A percentile compares a stretch with the other conserved stretches of the same genome.
These are phyloP conservation scores for Trichoderma oligosporum DNA, from an alignment of 2,329 filamentous ascomycete genomes.

Conservation along the genomic window DNA sequence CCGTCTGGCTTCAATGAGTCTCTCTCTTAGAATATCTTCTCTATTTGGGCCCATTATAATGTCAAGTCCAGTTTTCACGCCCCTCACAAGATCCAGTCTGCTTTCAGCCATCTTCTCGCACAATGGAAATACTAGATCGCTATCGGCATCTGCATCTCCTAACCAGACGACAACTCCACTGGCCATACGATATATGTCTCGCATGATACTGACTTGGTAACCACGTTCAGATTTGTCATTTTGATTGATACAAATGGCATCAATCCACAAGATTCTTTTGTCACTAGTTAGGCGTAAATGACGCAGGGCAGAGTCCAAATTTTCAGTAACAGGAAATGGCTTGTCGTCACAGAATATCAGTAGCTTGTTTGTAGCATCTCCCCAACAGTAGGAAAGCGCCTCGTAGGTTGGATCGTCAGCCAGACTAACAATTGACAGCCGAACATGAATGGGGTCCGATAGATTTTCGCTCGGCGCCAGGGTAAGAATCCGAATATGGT, in stretches of 20 bases:
- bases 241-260: conserved; percentile 22
- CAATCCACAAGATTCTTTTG: conserved; percentile 18
- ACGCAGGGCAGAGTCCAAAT: conserved; percentile 8
- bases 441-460: conserved; percentile 1
- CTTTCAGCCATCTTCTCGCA: conserved; percentile 3
- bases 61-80: neutral
- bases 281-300: neutral
- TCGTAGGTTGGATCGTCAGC: neutral
- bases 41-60: conserved; percentile 7
- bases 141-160: conserved; percentile 8
- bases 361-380: conserved; percentile 1
- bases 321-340: conserved; percentile 5
- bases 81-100: neutral
- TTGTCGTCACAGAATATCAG: conserved; percentile 1
- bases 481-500: conserved; percentile 7
- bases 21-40: neutral
- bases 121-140: conserved; percentile 9
- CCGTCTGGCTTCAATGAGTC: neutral
- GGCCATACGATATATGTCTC: neutral
- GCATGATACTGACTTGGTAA: conserved; percentile 10
- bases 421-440: neutral
- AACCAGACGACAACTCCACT: conserved; percentile 20
- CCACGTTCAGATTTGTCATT: conserved; percentile 4
- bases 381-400: conserved; percentile 13
- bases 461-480: neutral